A percentile compares a stretch with the other conserved stretches of the same genome.
phyloP scores from a whole-genome alignment of 129 eudicot genomes.

The Oenanthe sinensis region DNA sequence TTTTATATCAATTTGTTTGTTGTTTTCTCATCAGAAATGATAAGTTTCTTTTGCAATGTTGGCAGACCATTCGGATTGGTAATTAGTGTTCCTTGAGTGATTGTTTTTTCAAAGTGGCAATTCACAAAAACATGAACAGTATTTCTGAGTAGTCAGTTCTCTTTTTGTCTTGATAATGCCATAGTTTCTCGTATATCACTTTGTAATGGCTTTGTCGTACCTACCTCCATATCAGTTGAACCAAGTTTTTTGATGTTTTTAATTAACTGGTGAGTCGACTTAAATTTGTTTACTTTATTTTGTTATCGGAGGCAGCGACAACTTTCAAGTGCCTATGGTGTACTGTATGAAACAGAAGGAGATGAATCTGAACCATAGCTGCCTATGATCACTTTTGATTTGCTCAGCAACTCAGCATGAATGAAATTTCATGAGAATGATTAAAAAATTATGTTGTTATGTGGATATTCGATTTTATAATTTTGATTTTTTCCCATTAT shows the following conservation, averaged over 20 bases:
- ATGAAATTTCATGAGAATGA: too few relatives aligned
- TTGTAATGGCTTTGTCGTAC: neutral
- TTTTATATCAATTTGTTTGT: neutral
- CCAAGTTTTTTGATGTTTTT: neutral
- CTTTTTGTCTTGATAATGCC: conserved; percentile 8
- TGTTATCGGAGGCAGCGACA: neutral
- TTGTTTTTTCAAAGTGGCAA: neutral
- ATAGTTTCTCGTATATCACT: conserved; percentile 4
- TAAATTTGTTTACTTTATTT: neutral
- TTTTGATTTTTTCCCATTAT: too few relatives aligned
- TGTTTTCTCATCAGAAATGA: conserved; percentile 7
- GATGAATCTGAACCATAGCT: neutral
- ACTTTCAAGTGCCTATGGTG: neutral
- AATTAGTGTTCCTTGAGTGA: neutral
- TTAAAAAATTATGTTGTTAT: neutral
- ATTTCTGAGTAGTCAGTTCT: conserved; percentile 7
- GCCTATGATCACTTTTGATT: neutral
- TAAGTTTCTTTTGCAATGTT: conserved; percentile 12
- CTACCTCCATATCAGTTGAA: neutral
- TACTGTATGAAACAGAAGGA: neutral
- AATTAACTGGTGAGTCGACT: neutral
- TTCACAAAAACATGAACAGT: conserved; percentile 3
- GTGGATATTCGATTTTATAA: neutral
- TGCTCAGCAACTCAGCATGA: too few relatives aligned
- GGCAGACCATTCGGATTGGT: conserved; percentile 16